phyloP scores from a whole-genome alignment of 2,329 filamentous ascomycete genomes.

The Pyricularia sp. region DNA sequence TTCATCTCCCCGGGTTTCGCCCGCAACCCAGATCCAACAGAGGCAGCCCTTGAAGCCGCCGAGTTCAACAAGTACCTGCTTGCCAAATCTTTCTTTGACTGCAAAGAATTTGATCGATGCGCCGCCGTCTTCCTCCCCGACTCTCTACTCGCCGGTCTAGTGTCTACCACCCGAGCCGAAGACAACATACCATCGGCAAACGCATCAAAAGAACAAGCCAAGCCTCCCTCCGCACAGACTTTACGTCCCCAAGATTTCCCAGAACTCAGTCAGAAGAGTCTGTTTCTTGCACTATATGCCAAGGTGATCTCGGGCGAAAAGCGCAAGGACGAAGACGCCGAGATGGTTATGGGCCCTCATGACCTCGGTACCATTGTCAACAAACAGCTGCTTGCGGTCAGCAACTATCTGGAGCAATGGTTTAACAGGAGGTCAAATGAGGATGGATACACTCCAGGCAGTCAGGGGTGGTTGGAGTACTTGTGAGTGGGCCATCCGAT shows the following conservation, averaged over 20 bases:
- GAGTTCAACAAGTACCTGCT: constrained; percentile 80
- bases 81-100: constrained; percentile 92
- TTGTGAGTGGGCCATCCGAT: constrained; percentile 32
- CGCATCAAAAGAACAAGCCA: background rate
- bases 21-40: constrained; percentile 56
- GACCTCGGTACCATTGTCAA: constrained; percentile 80
- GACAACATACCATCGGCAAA: background rate
- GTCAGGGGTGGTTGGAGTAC: constrained; percentile 92
- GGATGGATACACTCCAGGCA: constrained; percentile 48
- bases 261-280: constrained; percentile 73
- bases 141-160: constrained; percentile 59
- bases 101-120: constrained; percentile 88
- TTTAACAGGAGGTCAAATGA: constrained; percentile 57
- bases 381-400: constrained; percentile 70
- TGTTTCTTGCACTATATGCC: constrained; percentile 88
- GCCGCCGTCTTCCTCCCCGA: constrained; percentile 82
- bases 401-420: constrained; percentile 70
- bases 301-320: constrained; percentile 93
- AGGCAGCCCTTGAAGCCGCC: constrained; percentile 65
- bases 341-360: constrained; percentile 92
- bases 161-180: constrained; percentile 27
- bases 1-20: constrained; percentile 31
- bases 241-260: constrained; percentile 28
- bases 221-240: background rate
- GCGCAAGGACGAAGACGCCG: constrained; percentile 88